A percentile compares a stretch with the other conserved stretches of the same genome.
Evolutionary conservation across 495 filamentous ascomycete species (phyloP).

Genomic region (Bathelium albidoporum): DNA sequence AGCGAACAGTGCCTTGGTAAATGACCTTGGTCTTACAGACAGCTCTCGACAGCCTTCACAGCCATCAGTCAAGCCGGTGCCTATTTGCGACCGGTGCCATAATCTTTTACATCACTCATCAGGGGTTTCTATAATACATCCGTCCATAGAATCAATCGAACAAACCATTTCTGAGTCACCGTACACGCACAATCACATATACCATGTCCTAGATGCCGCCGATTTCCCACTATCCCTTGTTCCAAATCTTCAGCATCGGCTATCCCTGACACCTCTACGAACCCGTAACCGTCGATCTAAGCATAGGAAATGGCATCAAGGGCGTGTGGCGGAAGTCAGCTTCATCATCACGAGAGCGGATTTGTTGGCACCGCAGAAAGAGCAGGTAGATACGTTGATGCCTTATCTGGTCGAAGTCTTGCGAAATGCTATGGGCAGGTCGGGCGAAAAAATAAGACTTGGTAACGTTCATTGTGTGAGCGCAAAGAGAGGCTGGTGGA

Average conservation of each 20-base stretch:
- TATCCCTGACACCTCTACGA: conserved; percentile 56
- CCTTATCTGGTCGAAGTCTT: conserved; percentile 67
- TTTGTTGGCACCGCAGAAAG: conserved; percentile 66
- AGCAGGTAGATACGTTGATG: conserved; percentile 72
- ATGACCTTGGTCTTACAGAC: conserved; percentile 13
- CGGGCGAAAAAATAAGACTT: conserved; percentile 53
- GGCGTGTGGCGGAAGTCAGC: conserved; percentile 57
- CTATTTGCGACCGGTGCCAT: conserved; percentile 82
- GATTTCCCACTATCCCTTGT: conserved; percentile 92
- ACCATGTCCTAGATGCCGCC: conserved; percentile 94
- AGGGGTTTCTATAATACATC: conserved; percentile 61
- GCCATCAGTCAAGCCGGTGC: conserved; percentile 16
- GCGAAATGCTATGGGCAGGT: conserved; percentile 55
- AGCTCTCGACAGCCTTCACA: conserved; percentile 5
- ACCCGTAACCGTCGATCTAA: conserved; percentile 65
- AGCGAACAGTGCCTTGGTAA: conserved; percentile 12
- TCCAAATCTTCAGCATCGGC: conserved; percentile 47
- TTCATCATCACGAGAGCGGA: conserved; percentile 89
- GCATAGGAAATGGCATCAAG: conserved; percentile 48
- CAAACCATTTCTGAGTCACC: conserved; percentile 79
- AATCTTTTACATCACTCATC: conserved; percentile 61
- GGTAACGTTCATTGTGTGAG: conserved; percentile 81
- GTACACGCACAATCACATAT: conserved; percentile 81
- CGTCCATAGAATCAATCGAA: conserved; percentile 62
- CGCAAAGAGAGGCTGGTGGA: conserved; percentile 80